Evolutionary conservation across 148 eudicot genomes (phyloP).

Genomic region (Persicaria tinctoria): DNA sequence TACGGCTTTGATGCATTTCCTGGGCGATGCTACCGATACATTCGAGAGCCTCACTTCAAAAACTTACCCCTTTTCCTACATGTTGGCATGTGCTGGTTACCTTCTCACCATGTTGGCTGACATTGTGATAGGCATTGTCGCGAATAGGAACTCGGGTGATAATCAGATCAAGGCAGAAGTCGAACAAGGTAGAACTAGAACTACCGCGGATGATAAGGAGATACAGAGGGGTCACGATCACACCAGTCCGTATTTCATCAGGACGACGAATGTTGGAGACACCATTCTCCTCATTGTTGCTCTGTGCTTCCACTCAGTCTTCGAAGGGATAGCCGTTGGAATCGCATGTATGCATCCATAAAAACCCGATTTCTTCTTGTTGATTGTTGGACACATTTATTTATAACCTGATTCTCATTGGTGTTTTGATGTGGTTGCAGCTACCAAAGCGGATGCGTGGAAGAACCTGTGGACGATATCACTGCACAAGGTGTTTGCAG

Average conservation of each 20-base stretch:
- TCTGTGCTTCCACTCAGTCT: conserved; percentile 69
- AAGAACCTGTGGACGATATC: conserved; percentile 71
- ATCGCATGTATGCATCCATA: conserved; percentile 41
- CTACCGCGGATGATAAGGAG: neutral
- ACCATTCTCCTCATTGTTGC: conserved; percentile 64
- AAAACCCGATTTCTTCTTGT: neutral
- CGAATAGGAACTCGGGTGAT: conserved; percentile 15
- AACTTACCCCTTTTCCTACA: conserved; percentile 55
- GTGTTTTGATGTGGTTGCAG: conserved; percentile 21
- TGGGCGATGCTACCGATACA: conserved; percentile 22
- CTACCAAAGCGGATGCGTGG: conserved; percentile 65
- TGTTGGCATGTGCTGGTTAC: conserved; percentile 62
- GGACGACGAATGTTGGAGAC: conserved; percentile 45
- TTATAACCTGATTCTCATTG: neutral
- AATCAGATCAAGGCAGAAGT: conserved; percentile 7
- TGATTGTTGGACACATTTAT: neutral
- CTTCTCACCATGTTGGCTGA: conserved; percentile 69
- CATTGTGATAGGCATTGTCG: conserved; percentile 25
- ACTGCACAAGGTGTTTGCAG: conserved; percentile 71
- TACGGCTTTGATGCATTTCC: conserved; percentile 13
- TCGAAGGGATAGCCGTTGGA: conserved; percentile 87
- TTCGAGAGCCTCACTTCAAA: conserved; percentile 35
- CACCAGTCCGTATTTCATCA: conserved; percentile 27
- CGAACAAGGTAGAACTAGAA: neutral
- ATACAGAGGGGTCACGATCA: neutral